Base-by-base conservation (phyloP, 202 grass and related monocot genomes). In the Zoysia matrella region DNA sequence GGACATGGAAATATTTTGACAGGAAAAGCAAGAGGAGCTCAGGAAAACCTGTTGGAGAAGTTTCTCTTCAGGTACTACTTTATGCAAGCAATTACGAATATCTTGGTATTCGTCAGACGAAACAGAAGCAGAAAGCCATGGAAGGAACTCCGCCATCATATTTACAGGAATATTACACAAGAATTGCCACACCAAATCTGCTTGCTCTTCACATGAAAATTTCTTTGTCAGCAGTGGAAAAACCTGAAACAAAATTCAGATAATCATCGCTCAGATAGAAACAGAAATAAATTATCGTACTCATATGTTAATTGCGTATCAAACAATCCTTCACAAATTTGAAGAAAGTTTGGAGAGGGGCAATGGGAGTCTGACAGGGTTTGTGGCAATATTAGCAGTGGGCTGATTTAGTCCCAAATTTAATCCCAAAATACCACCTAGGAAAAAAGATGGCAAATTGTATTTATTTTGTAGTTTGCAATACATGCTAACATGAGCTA, bases 131-230 rank as follows among this genome's bases (percentile, higher is more conserved):
- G 84, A 83, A 69, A 97, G 88, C 92, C 94, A 94, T 3, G 94
- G 94, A 79, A 97, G 87, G 77, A 97, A 94, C 52, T 94, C 88
- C 52, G 82, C 75, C 92, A 97, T 83, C 90, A 92, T 93, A 72
- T 87, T 91, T 12, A 97, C 76, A 73, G 95, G 95, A 55, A 97
- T 91, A 67, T 60, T 94, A 76, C 95, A 97, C 55, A 97, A 74
- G 53, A 97, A 97, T 77, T 97, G 90, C 95, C 95, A 97, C 8
- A 94, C 95, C 56, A 97, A 87, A 82, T 97, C 92, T 71, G 95
- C 88, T 79, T 97, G 95, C 80, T 97, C 95, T 86, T 91, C 82
- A 46, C 87, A 84, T 72, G 95, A 97, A 77, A 92, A 97, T 69
- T 94, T 94, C 84, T 91, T 91, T 60, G 91, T 89, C 76, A 97